A percentile compares a stretch with the other conserved stretches of the same genome.
phyloP scores from a whole-genome alignment of 225 moss, liverwort and hornwort genomes.

The Ulota crispa region DNA sequence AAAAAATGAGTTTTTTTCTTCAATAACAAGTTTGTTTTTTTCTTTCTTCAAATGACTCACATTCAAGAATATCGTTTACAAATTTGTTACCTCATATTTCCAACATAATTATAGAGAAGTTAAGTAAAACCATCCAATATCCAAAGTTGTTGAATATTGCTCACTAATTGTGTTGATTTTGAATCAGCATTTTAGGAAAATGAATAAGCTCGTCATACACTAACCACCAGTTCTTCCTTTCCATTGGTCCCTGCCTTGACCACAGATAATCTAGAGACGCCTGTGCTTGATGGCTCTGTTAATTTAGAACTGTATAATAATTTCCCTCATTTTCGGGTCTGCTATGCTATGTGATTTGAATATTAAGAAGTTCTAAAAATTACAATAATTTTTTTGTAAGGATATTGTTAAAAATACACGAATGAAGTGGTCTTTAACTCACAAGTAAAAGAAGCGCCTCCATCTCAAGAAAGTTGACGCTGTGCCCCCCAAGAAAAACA shows the following conservation, averaged over 20 bases:
- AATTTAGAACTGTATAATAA: neutral
- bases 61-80: too few species aligned
- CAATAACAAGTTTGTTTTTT: too few species aligned
- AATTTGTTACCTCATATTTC: too few species aligned
- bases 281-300: neutral
- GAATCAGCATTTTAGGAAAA: too few species aligned
- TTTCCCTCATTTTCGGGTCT: neutral
- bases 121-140: too few species aligned
- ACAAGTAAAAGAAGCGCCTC: conserved; percentile 59
- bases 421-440: conserved; percentile 9
- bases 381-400: neutral
- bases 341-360: neutral
- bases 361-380: neutral
- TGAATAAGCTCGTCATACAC: too few species aligned
- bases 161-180: too few species aligned
- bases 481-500: conserved; percentile 9
- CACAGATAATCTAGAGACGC: neutral
- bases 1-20: too few species aligned
- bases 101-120: too few species aligned
- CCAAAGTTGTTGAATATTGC: too few species aligned
- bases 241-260: neutral
- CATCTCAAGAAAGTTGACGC: conserved; percentile 56
- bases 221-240: too few species aligned
- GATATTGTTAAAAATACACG: neutral
- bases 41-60: too few species aligned